phyloP scores from a whole-genome alignment of 2,329 filamentous ascomycete genomes.

The Neofusicoccum laricinum region DNA sequence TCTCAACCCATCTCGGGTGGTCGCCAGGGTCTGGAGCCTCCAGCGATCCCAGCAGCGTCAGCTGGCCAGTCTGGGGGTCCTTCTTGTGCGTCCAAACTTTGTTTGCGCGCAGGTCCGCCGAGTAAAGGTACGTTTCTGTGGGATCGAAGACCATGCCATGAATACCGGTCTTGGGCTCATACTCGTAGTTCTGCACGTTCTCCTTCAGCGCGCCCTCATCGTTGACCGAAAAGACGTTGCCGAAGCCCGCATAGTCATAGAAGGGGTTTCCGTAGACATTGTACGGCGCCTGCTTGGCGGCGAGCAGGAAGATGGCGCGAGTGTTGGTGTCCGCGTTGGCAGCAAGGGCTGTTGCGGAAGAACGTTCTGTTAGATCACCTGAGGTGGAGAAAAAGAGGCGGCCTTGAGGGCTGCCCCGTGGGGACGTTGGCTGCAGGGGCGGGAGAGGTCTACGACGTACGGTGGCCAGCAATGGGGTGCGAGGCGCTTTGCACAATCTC shows the following conservation, averaged over 20 bases:
- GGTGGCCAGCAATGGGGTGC: constrained; percentile 71
- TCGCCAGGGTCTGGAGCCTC: constrained; percentile 69
- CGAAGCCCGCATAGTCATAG: constrained; percentile 79
- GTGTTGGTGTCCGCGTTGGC: constrained; percentile 72
- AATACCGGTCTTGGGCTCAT: constrained; percentile 67
- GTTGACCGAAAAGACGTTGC: constrained; percentile 70
- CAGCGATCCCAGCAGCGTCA: constrained; percentile 69
- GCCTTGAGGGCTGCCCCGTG: neutral
- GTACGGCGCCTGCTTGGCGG: constrained; percentile 73
- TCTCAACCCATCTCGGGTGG: constrained; percentile 84
- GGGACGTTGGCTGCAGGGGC: constrained; percentile 11
- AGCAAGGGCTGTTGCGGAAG: constrained; percentile 56
- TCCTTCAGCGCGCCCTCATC: constrained; percentile 55
- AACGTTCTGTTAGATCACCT: constrained; percentile 6
- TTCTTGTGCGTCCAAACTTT: constrained; percentile 84
- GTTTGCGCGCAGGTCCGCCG: constrained; percentile 73
- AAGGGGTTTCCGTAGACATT: constrained; percentile 88
- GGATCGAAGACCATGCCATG: constrained; percentile 82
- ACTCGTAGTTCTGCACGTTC: constrained; percentile 71
- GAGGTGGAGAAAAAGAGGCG: constrained; percentile 14
- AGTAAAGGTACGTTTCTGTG: constrained; percentile 72
- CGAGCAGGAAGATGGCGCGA: constrained; percentile 83
- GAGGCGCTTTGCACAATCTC: constrained; percentile 74
- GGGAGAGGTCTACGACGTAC: constrained; percentile 46
- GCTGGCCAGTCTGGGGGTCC: constrained; percentile 55